Base-by-base conservation (phyloP, 768 basidiomycete species). In the Phaeolepiota aurea region DNA sequence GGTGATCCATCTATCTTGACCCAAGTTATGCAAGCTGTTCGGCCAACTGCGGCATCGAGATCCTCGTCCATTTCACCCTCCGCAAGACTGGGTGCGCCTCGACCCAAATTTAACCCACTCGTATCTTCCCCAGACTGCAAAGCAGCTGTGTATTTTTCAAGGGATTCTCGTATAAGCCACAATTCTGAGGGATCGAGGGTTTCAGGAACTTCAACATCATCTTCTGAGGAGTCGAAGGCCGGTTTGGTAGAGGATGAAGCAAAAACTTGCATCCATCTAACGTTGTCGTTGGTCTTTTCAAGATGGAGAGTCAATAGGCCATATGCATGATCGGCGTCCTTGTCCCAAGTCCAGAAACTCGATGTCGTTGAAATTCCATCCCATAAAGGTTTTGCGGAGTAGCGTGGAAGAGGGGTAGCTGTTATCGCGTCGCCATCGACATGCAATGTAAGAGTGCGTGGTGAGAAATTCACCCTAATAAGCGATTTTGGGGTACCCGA, bases 291-390 rank as follows among this genome's bases (percentile, higher is more conserved):
- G 46, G 72, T 71, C 62, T 98, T 98, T 57, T 91, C 86, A 41
- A 98, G 67, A 53, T 96, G 85, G 14, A 97, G 60, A 0, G 86
- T 79, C 49, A 98, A 71, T 21, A 87, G 46, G 1, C 86, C 86
- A 49, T 74, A 80, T 10, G 74, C 54, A 43, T 71, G 71, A 37
- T 79, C 78, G 3, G 78, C 87, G 46, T 82, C 79, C 13, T 79
- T 72, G 50, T 96, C 91, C 76, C 84, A 94, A 3, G 89, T 93
- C 92, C 91, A 99, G 52, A 87, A 79, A 53, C 87, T 87, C n/a
- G 82, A 72, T 2, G 80, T 73, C 1, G 85, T 64, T 39, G 77
- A 76, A 47, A 99, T 83, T 7, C 64, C 62, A 47, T 79, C 90
- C 94, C 93, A 99, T 2, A 90, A 66, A 18, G 66, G 61, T 52